Base-by-base conservation (phyloP, 805 yeast species). In the Wickerhamiella spandovensis region DNA sequence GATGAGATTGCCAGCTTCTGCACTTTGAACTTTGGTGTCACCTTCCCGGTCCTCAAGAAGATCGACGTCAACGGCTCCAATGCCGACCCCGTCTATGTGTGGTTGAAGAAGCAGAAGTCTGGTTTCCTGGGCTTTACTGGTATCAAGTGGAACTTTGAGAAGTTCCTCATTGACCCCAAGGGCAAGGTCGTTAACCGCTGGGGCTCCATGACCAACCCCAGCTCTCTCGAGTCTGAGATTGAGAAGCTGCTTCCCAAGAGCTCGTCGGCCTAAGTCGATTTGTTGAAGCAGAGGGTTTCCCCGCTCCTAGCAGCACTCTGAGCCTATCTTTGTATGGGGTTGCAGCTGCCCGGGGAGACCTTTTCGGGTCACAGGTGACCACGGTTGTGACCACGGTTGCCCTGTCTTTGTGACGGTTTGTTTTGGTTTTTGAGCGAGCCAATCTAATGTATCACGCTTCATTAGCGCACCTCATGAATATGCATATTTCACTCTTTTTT, bases 1-100 rank as follows among this genome's bases (percentile, higher is more conserved):
- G 75, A 79, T 51, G 88, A 84, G 60, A 85, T 86, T 56, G 79
- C 78, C 20, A 66, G 73, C 44, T 84, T 83, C 69, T 88, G 96
- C 67, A 67, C 76, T 43, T 62, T 79, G 60, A 88, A 86, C 72
- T 92, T 81, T 65, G 96, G 96, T 49, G 97, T 90, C 42, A 72
- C 83, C 17, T 90, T 92, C 81, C 96, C 96, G 28, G 75, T 90
- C 30, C 70, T 90, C 77, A 74, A 77, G 64, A 90, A 89, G 73
- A 67, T 88, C 53, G 88, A 89, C 42, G 97, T 92, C 58, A 92
- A 90, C 65, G 98, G 98, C 48, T 67, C 73, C 54, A 68, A 79
- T 43, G 79, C 86, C 18, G 89, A 84, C 63, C 86, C 90, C 18
- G 88, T 90, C 35, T 90, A 79, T 70, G 70, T 76, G 61, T 89